These are phyloP conservation scores for Stephanodiscus triporus DNA, from an alignment of 108 stramenopile genomes.

Conservation along the genomic window DNA sequence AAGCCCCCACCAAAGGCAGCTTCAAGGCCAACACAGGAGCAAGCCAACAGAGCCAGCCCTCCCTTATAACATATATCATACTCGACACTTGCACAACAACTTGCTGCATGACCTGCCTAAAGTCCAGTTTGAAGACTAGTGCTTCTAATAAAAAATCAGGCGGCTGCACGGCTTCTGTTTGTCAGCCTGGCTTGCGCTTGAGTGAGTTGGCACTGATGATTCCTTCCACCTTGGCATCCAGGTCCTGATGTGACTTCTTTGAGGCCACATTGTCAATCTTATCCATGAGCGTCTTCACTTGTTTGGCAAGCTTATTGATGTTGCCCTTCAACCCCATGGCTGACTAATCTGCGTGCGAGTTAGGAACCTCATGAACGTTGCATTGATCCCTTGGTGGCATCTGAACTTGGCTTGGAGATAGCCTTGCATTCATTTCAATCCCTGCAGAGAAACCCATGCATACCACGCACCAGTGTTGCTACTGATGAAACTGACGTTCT, in stretches of 20 bases:
- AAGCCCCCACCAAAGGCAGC: not conserved
- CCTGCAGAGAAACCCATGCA: not conserved
- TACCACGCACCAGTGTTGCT: not conserved
- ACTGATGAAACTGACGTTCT: not conserved
- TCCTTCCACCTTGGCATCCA: not conserved
- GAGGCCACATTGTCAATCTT: not conserved
- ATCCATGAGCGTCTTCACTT: not conserved
- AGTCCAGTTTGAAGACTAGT: not conserved
- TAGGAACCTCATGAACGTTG: not conserved
- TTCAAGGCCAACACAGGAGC: not conserved
- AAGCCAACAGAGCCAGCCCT: not conserved
- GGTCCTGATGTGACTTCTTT: not conserved
- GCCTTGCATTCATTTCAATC: not conserved
- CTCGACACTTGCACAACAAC: not conserved
- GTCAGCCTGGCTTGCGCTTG: not conserved
- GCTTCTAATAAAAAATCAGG: not conserved
- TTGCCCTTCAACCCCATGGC: not conserved
- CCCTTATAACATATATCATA: not conserved
- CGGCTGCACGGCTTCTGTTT: not conserved
- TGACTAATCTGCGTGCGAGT: not conserved
- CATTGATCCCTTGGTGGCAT: not conserved
- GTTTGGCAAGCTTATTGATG: not conserved
- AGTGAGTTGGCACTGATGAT: not conserved
- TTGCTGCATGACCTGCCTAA: not conserved
- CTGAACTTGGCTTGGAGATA: not conserved